phyloP scores from a whole-genome alignment of 1,284 basidiomycete genomes.

The Sanghuangporus weigelae region DNA sequence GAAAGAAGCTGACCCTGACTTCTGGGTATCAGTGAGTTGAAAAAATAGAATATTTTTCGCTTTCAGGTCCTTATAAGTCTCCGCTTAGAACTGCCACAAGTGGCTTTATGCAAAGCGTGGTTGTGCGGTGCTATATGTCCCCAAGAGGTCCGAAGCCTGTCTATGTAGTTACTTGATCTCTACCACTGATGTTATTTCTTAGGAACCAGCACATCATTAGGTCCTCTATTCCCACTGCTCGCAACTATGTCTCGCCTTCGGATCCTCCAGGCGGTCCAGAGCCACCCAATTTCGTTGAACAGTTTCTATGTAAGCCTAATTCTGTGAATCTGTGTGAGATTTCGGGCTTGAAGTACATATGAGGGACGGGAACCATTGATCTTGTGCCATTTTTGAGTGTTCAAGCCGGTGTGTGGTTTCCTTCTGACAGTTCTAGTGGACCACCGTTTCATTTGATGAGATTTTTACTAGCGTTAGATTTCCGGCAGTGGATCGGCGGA shows the following conservation, averaged over 20 bases:
- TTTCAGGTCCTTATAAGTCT: slow-evolving; percentile 1
- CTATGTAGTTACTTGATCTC: not conserved
- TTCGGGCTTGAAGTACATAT: slow-evolving; percentile 1
- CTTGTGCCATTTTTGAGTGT: slow-evolving; percentile 46
- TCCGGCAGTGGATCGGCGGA: slow-evolving; percentile 79
- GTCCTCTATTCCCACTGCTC: slow-evolving; percentile 71
- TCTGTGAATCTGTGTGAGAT: slow-evolving; percentile 13
- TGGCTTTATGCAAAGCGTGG: slow-evolving; percentile 76
- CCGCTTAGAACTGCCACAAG: slow-evolving; percentile 75
- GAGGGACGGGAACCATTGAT: slow-evolving; percentile 73
- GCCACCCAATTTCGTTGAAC: slow-evolving; percentile 45
- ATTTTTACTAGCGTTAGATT: slow-evolving; percentile 57
- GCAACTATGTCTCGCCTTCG: slow-evolving; percentile 44
- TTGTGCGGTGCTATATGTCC: slow-evolving; percentile 73
- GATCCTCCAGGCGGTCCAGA: slow-evolving; percentile 22
- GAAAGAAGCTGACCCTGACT: slow-evolving; percentile 59
- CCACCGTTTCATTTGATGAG: too few species aligned
- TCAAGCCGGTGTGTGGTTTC: not conserved
- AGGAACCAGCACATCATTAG: slow-evolving; percentile 79
- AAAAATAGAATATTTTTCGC: not conserved
- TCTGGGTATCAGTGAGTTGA: slow-evolving; percentile 68
- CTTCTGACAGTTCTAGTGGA: not conserved
- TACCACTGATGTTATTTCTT: not conserved
- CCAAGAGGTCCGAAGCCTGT: slow-evolving; percentile 42
- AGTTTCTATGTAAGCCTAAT: slow-evolving; percentile 51